Conservation (phyloP, 2,329 filamentous ascomycete genomes). For the Corinectria fuckeliana region DNA sequence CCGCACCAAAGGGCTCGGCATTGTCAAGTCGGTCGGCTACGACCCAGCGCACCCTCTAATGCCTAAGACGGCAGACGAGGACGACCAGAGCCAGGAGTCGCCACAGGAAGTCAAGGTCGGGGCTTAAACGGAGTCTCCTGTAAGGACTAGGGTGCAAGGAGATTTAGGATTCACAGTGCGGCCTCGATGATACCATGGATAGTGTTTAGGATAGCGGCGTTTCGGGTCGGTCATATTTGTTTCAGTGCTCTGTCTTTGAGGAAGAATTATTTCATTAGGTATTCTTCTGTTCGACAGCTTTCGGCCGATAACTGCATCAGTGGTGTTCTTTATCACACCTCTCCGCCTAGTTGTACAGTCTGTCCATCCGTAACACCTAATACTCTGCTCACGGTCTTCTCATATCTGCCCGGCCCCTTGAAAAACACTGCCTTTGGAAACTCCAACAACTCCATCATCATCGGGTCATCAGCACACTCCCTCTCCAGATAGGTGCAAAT, state of each 20-base stretch:
- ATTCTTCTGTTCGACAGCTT: slow-evolving; percentile 3
- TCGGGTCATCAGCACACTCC: slow-evolving; percentile 16
- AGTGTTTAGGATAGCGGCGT: slow-evolving; percentile 21
- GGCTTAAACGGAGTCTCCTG: slow-evolving; percentile 19
- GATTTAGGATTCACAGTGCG: slow-evolving; percentile 2
- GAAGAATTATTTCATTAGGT: slow-evolving; percentile 17
- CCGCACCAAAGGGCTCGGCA: slow-evolving; percentile 91
- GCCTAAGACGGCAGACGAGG: slow-evolving; percentile 21
- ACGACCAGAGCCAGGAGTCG: slow-evolving; percentile 29
- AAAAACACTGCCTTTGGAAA: slow-evolving; percentile 28
- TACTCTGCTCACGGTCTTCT: neutral
- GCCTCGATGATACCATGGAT: slow-evolving; percentile 24
- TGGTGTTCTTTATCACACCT: neutral
- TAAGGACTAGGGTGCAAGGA: neutral
- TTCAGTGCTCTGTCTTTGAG: neutral
- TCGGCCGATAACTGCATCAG: neutral
- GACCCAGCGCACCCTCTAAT: slow-evolving; percentile 65
- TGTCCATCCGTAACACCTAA: neutral
- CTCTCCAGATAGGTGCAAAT: slow-evolving; percentile 51
- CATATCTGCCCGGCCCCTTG: too few species aligned
- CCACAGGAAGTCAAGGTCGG: slow-evolving; percentile 34
- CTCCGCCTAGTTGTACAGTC: neutral
- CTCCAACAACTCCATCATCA: slow-evolving; percentile 23
- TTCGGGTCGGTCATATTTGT: slow-evolving; percentile 2
- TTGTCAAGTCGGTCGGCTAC: slow-evolving; percentile 91